Base-by-base conservation (phyloP, 2,329 filamentous ascomycete genomes). In the Drechmeria coniospora region DNA sequence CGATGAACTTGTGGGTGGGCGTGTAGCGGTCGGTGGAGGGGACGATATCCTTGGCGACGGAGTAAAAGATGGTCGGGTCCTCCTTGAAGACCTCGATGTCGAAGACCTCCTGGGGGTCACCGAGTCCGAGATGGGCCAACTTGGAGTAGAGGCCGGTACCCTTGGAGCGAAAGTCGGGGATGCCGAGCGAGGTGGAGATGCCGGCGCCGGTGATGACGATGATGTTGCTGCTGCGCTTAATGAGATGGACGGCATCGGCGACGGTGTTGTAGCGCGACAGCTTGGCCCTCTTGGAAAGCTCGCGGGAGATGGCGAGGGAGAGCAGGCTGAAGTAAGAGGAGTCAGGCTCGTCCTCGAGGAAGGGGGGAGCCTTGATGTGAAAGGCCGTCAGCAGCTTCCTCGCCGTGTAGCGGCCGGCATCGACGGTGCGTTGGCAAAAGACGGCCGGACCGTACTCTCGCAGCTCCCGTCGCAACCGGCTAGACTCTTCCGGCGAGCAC, bases 91-190 rank as follows among this genome's bases (percentile, higher is more conserved):
- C 65, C 28, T 72, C 56, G 37, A 95, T 90, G 54, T 93, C 83
- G 46, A 98, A 98, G 15, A 95, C 84, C 46, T 95, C 84, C 48
- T 95, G 86, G 1, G 87, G 87, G 43, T 94, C 86, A 36, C 61
- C 72, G 34, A 77, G 58, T 6, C 83, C 84, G 34, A 90, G 67
- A 43, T 82, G 72, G 41, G 71, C 74, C 28, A 95, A 63, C 47
- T 84, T 78, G 25, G 83, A 77, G 56, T 95, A 95, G 31, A 95
- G 76, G 27, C 87, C 87, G 1, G 77, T 92, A 44, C 82, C 79
- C 51, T 90, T 90, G 28, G 86, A 94, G 39, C 90, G 77, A 47
- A 98, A 98, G 51, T 98, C 90, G 4, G 90, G 90, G 33, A 98
- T 95, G 35, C 90, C 90, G 13, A 98, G 72, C 28, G 83, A 93